Conservation (phyloP, 768 basidiomycete species). For the Clathrus columnatus region DNA sequence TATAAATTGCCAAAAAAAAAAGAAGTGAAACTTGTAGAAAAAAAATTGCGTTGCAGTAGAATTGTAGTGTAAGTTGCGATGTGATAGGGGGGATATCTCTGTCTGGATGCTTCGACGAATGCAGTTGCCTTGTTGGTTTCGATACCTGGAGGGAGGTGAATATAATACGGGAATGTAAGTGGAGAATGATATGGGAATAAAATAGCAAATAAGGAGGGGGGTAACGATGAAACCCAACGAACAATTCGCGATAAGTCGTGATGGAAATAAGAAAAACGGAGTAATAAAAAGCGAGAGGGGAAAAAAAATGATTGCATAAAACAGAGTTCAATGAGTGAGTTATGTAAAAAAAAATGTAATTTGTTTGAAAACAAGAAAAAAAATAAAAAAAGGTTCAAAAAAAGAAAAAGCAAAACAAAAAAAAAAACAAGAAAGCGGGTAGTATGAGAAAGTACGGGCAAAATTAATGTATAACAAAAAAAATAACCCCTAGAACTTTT, state of each 20-base stretch:
- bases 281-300: slow-evolving; percentile 18
- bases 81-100: neutral
- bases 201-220: slow-evolving; percentile 22
- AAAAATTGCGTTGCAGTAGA: neutral
- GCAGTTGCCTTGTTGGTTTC: slow-evolving; percentile 4
- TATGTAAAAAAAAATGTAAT: neutral
- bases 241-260: no score
- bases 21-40: no score
- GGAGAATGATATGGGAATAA: slow-evolving; percentile 31
- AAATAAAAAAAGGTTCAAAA: slow-evolving; percentile 28
- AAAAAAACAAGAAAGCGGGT: neutral
- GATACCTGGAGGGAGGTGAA: neutral
- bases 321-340: neutral
- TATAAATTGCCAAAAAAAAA: slow-evolving; percentile 68
- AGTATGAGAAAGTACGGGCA: neutral
- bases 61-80: neutral
- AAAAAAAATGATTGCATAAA: neutral
- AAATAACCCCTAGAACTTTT: neutral
- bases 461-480: neutral
- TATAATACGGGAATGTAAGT: slow-evolving; percentile 40
- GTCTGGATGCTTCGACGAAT: slow-evolving; percentile 2
- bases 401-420: slow-evolving; percentile 12
- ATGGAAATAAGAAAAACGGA: no score
- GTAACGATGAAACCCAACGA: slow-evolving; percentile 49
- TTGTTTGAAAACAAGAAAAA: slow-evolving; percentile 40